Evolutionary conservation across 2,329 filamentous ascomycete species (phyloP), one percentile per base, ranked within the genome.

Genomic region (Penicillium sp.): DNA sequence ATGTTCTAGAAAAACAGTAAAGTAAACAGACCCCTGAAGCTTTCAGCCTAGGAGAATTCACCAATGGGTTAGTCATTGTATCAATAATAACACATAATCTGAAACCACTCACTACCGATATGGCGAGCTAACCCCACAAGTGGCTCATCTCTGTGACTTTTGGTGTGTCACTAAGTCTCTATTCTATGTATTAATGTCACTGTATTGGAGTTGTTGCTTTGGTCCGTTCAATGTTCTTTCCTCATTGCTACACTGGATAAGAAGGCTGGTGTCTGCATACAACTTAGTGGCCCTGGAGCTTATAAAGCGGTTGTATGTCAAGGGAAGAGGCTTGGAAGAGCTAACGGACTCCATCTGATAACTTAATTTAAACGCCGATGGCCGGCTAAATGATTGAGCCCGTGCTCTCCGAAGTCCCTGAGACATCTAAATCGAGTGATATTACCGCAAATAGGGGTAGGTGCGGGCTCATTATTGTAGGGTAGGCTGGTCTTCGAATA

Each of bases 331-430:
- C 12, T 14, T 28, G 11, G 12, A 2, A 26, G 38, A 40, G 50
- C 28, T 36, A 41, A 28, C 44, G 17, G n/a, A 36, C 50, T 42
- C 41, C 54, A 58, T 61, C 59, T 56, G 57, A 61, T 62, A 60
- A 61, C 57, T 58, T 49, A 55, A 52, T 52, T 55, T 41, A 11
- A 11, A 28, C 36, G 19, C 48, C 16, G 38, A 26, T 17, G 47
- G 14, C 42, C 28, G 14, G 14, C 45, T 10, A 16, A 28, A 28
- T 8, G 28, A 9, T 7, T 9, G 2, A 12, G 12, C 12, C 9
- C 6, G 11, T 49, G 26, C 6, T 4, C 36, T 41, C 17, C 3
- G 16, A 52, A 31, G 53, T 26, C 17, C 16, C 41, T 22, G 6
- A 53, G 22, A 37, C 31, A 14, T 35, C 43, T 36, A 2, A 45